Evolutionary conservation across 2,329 filamentous ascomycete species (phyloP).

Genomic region (Plectosphaerella cucumerina): DNA sequence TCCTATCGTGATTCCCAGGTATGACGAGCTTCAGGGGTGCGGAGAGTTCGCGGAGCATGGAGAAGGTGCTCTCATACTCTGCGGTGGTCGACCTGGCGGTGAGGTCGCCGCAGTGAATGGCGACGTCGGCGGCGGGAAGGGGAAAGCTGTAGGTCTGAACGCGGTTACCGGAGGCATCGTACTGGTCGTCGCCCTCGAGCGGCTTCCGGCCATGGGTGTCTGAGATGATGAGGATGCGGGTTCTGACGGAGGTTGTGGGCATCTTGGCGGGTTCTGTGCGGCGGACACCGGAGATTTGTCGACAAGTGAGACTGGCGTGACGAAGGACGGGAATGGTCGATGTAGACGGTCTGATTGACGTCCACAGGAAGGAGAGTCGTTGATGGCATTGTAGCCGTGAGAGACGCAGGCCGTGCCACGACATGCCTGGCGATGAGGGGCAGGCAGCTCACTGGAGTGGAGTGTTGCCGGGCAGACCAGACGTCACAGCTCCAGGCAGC

Average conservation of each 20-base stretch:
- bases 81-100: constrained; percentile 37
- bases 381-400: too few relatives aligned
- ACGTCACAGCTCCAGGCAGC: too few relatives aligned
- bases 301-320: too few relatives aligned
- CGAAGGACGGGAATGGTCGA: too few relatives aligned
- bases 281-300: too few relatives aligned
- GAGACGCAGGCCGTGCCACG: too few relatives aligned
- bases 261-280: too few relatives aligned
- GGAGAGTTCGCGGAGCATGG: constrained; percentile 30
- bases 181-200: not conserved
- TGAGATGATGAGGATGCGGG: constrained; percentile 32
- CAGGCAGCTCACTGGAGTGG: not conserved
- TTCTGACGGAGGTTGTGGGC: constrained; percentile 18
- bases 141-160: constrained; percentile 24
- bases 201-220: constrained; percentile 28
- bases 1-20: constrained; percentile 49
- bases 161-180: constrained; percentile 2
- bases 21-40: constrained; percentile 45
- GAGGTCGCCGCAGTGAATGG: constrained; percentile 47
- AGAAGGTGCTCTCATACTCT: constrained; percentile 31
- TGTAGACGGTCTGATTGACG: too few relatives aligned
- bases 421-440: not conserved
- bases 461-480: not conserved
- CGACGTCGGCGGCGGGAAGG: constrained; percentile 36
- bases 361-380: too few relatives aligned